Conservation (phyloP, 2,329 filamentous ascomycete species). For the Diplodia intermedia region DNA sequence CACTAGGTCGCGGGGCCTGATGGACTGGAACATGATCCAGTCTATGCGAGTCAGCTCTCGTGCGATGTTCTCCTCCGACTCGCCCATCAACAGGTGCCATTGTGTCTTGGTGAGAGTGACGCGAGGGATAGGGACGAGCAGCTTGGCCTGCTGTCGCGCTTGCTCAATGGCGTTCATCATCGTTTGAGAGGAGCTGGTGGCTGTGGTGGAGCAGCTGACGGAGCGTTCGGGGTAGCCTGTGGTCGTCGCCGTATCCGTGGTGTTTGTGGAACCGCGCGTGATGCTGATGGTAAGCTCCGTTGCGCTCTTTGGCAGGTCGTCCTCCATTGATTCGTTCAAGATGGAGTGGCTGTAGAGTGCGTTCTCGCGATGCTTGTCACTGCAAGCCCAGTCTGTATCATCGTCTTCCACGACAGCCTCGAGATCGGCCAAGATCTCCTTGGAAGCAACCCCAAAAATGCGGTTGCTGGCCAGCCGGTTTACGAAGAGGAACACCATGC, state of each 20-base stretch:
- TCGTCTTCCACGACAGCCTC: constrained; percentile 83
- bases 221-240: constrained; percentile 26
- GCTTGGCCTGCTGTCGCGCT: constrained; percentile 78
- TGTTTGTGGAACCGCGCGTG: constrained; percentile 5
- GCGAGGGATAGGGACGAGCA: constrained; percentile 72
- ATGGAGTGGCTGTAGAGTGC: constrained; percentile 47
- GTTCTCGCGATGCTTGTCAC: constrained; percentile 67
- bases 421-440: constrained; percentile 82
- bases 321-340: constrained; percentile 43
- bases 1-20: constrained; percentile 89
- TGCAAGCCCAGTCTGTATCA: constrained; percentile 89
- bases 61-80: constrained; percentile 82
- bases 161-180: constrained; percentile 74
- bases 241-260: constrained; percentile 1
- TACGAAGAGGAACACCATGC: constrained; percentile 77
- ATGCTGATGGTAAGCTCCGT: constrained; percentile 27
- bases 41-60: constrained; percentile 94
- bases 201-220: constrained; percentile 35
- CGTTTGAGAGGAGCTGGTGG: constrained; percentile 50
- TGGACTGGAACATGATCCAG: constrained; percentile 97
- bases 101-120: constrained; percentile 80
- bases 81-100: constrained; percentile 90
- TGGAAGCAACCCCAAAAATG: constrained; percentile 82
- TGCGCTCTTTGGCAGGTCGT: constrained; percentile 29
- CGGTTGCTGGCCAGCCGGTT: constrained; percentile 74